Evolutionary conservation across 139 green algal genomes (phyloP), one percentile per base, ranked within the genome.

Genomic region (Auxenochlorella pyrenoidosa): DNA sequence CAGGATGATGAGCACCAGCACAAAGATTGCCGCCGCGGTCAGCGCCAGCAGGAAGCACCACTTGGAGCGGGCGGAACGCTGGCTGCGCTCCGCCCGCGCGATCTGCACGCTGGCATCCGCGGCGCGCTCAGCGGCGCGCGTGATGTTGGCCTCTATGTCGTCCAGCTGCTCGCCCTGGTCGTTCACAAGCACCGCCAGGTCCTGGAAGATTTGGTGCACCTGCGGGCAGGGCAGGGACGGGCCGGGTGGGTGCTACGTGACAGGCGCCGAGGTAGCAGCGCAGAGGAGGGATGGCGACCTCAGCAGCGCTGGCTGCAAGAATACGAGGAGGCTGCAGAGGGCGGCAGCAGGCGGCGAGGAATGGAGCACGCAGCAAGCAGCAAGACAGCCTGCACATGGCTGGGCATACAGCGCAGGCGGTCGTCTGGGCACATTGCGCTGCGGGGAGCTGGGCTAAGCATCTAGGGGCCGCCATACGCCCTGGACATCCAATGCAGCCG

Each of bases 141-240:
- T 89, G 44, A 96, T 92, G 80, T 96, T 96, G 63, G 90, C 79
- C 72, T 96, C 93, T 28, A 96, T 94, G 82, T 94, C 92, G 51
- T 96, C 90, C 82, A 95, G 59, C 89, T 90, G 79, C 78, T 88
- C 85, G 1, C 96, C 96, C 87, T 98, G 96, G 85, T 98, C 96
- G 68, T 96, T 89, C 38, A 98, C 95, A 73, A 98, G 88, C 77
- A 96, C 94, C 19, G 96, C 96, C 72, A 98, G 89, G 90, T 98
- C 96, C 88, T 88, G 84, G 84, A 88, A 88, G 15, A 88, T 88
- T 59, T 88, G 84, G 41, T 87, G 83, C 70, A 85, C 66, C 82
- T 86, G 66, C 43, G 16, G 28, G 65, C 65, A 36, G 65, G 65
- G 65, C 5, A 36, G 15, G 65, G 65, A 12, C 2, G 18, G 54